Base-by-base conservation (phyloP, 73 alveolate species). In the Tetrahymena malaccensis region DNA sequence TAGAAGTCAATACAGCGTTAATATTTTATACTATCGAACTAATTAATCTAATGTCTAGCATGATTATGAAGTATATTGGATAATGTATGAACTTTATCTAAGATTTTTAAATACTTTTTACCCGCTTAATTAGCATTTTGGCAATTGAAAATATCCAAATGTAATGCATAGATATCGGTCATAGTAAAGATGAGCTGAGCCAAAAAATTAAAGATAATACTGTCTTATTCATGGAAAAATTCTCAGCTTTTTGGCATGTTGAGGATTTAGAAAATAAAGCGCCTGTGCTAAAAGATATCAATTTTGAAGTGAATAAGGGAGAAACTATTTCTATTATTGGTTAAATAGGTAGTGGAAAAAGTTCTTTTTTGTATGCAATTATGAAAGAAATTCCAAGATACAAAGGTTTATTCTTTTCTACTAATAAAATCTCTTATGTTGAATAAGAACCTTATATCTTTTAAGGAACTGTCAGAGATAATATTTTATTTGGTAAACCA, bases 301-400 rank as follows among this genome's bases (percentile, higher is more conserved):
- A 96, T 43, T 96, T 98, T 38, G 96, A 98, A 94, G 94, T 95
- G 8, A 94, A 85, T 34, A 93, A 96, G 13, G 99, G 99, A 9
- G 97, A 97, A 96, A 57, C 98, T 43, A 38, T 98, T 43, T 93
- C 97, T 6, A 33, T 96, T 31, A 84, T 96, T 33, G 97, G 97
- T 21, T 93, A 96, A 33, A 97, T 96, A 22, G 97, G 97, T 16
- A 89, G 96, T 94, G 97, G 97, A 35, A 96, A 96, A 83, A 57
- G 94, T 38, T 96, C 97, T 35, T 34, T 96, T 22, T 94, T 96
- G 15, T 93, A 58, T 38, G 95, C 97, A 21, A 34, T 96, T 1
- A 31, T 93, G 40, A 97, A 89, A 70, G 97, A 96, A 38, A 93
- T 96, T 84, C 55, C 95, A 1, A 37, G 94, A 34, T 33, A 56